Conservation (phyloP, 805 yeast species). For the Alloascoidea hylecoeti region DNA sequence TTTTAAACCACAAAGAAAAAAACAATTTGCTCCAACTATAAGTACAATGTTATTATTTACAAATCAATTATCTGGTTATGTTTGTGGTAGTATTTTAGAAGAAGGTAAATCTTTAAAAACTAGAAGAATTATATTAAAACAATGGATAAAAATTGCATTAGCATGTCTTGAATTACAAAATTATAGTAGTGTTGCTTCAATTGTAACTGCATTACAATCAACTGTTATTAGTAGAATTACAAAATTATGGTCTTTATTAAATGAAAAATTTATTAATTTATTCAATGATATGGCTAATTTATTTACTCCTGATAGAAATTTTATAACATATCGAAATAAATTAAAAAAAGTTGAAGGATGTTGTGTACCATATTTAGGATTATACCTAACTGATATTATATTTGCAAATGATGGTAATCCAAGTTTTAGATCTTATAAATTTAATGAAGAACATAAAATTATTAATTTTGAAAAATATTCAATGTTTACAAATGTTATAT, state of each 20-base stretch:
- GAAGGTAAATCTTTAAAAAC: conserved; percentile 13
- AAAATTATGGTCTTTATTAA: conserved; percentile 17
- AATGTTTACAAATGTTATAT: neutral
- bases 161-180: conserved; percentile 16
- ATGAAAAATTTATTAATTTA: conserved; percentile 12
- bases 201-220: conserved; percentile 18
- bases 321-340: conserved; percentile 15
- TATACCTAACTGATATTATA: conserved; percentile 19
- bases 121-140: conserved; percentile 17
- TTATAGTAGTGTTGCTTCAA: conserved; percentile 17
- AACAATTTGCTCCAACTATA: conserved; percentile 16
- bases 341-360: conserved; percentile 11
- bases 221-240: conserved; percentile 18
- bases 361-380: conserved; percentile 20
- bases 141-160: conserved; percentile 21
- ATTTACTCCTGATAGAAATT: conserved; percentile 19
- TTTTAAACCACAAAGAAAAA: conserved; percentile 13
- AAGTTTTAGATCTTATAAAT: neutral
- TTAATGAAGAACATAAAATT: neutral
- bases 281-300: conserved; percentile 13
- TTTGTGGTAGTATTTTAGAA: conserved; percentile 18
- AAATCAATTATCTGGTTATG: conserved; percentile 20
- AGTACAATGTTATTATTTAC: conserved; percentile 13
- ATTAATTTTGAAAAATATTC: neutral
- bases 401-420: conserved; percentile 22